Evolutionary conservation across 2,329 filamentous ascomycete genomes (phyloP).

Genomic region (Metarhizium guizhouense): DNA sequence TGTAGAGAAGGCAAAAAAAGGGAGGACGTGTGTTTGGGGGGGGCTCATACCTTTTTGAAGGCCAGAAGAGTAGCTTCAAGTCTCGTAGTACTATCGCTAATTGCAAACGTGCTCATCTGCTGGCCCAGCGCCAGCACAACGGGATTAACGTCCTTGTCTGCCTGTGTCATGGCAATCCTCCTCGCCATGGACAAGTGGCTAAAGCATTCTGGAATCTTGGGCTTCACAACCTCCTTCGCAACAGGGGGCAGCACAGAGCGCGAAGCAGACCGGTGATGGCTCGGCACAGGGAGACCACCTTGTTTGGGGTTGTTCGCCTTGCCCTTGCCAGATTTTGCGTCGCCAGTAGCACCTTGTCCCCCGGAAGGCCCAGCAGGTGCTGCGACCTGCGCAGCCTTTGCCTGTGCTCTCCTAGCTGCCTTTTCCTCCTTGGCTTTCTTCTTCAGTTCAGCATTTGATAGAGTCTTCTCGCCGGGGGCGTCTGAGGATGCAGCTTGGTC

Average conservation of each 20-base stretch:
- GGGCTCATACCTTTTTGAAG: conserved; percentile 63
- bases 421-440: conserved; percentile 88
- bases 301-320: conserved; percentile 42
- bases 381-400: conserved; percentile 46
- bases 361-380: conserved; percentile 15
- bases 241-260: conserved; percentile 22
- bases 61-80: conserved; percentile 81
- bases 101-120: conserved; percentile 80
- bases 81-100: conserved; percentile 83
- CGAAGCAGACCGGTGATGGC: conserved; percentile 25
- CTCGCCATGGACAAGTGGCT: conserved; percentile 69
- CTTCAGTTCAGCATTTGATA: conserved; percentile 73
- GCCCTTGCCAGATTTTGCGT: conserved; percentile 30
- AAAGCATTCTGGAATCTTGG: conserved; percentile 63
- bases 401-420: conserved; percentile 69
- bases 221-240: conserved; percentile 40
- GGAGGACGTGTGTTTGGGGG: too few species aligned
- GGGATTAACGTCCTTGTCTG: conserved; percentile 76
- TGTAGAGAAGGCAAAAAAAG: background rate
- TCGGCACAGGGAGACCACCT: conserved; percentile 27
- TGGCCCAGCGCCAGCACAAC: conserved; percentile 77
- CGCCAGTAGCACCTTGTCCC: conserved; percentile 23
- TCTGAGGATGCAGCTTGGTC: conserved; percentile 7
- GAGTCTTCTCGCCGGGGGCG: conserved; percentile 38
- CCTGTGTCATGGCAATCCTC: conserved; percentile 42